phyloP scores from a whole-genome alignment of 768 basidiomycete species.

The Coprinopsis marcescibilis region DNA sequence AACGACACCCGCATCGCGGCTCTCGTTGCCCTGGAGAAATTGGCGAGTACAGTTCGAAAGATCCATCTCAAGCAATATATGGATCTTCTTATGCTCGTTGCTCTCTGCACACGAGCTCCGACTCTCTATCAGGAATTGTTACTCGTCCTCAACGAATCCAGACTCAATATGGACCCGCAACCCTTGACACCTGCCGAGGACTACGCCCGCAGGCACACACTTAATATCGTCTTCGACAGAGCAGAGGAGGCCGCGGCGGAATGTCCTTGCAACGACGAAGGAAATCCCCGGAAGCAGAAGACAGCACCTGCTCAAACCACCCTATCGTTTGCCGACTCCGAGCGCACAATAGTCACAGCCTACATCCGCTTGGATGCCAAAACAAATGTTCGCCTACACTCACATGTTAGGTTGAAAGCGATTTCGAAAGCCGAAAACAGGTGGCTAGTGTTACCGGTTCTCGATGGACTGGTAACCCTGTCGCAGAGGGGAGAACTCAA shows the following conservation, averaged over 20 bases:
- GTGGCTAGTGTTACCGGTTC: constrained; percentile 37
- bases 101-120: constrained; percentile 45
- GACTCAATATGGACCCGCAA: constrained; percentile 16
- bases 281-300: constrained; percentile 41
- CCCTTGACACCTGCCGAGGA: constrained; percentile 20
- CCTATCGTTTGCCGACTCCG: constrained; percentile 23
- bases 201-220: constrained; percentile 52
- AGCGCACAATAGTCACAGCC: constrained; percentile 33
- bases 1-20: constrained; percentile 49
- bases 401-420: constrained; percentile 58
- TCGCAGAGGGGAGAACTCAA: constrained; percentile 48
- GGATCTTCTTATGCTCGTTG: constrained; percentile 45
- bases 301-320: constrained; percentile 38
- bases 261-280: constrained; percentile 63
- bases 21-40: constrained; percentile 54
- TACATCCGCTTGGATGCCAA: constrained; percentile 51
- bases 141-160: constrained; percentile 45
- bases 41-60: constrained; percentile 32
- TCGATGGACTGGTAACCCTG: constrained; percentile 58
- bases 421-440: constrained; percentile 49
- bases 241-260: constrained; percentile 63
- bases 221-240: constrained; percentile 55
- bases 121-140: constrained; percentile 55
- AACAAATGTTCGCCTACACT: constrained; percentile 50
- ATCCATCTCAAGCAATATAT: constrained; percentile 40